Base-by-base conservation (phyloP, 495 filamentous ascomycete species). In the Tuber brumale region DNA sequence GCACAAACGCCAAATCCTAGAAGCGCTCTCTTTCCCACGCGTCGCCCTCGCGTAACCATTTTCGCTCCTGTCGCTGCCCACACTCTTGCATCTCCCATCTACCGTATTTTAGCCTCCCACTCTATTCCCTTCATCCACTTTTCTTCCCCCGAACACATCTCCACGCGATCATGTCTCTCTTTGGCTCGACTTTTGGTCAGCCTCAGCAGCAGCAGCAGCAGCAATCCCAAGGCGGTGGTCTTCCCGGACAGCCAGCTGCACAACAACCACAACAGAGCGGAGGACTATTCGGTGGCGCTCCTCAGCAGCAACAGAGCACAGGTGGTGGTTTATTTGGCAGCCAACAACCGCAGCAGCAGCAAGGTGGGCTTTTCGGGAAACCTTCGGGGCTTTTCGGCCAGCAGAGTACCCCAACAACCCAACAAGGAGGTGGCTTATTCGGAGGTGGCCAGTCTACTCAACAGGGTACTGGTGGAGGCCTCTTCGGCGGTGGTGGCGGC, bases 311-410 rank as follows among this genome's bases (percentile, higher is more conserved):
- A 21, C 66, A 75, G 21, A 80, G 83, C 73, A 74, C 75, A 72
- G 70, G 74, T 12, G 57, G 71, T 61, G 70, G 74, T 2, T 51
- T 76, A 46, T 76, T 76, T 45, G 71, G 75, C 71, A 46, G 43
- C 44, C 66, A 76, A n/a, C 79, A 81, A 27, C 75, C 72, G 16
- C 79, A 75, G 9, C 76, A 78, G 19, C 79, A 81, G 72, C 80
- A 72, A 51, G 82, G 83, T 76, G 83, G 85, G 6, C 73, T 86
- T 9, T 86, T 87, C 71, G 86, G 85, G n/a, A 74, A 72, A 48
- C 41, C 74, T 14, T 31, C 51, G 5, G 51, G n/a, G 51, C n/a
- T 12, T n/a, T 31, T 61, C 27, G 74, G 76, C 42, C 73, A 75
- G 44, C 83, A 84, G 77, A 81, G 77, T 41, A 71, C 69, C 31